Evolutionary conservation across 2,329 filamentous ascomycete species (phyloP).

Genomic region (Pezicula radicicola): DNA sequence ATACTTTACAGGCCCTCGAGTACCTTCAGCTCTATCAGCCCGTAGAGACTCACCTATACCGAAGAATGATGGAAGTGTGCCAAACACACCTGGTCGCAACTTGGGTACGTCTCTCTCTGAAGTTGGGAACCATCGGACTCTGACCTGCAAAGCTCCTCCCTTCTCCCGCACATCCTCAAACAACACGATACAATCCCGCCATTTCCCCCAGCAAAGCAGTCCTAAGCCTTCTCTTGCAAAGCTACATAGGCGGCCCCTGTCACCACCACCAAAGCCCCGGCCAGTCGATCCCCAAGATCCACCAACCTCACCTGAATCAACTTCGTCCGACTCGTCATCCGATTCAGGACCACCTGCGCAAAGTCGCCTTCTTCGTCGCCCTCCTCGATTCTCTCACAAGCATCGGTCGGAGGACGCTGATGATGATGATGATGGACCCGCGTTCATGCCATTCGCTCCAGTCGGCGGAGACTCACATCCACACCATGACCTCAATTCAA

Average conservation of each 20-base stretch:
- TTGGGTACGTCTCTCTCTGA: slow-evolving; percentile 14
- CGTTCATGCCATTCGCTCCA: slow-evolving; percentile 26
- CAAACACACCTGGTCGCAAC: slow-evolving; percentile 15
- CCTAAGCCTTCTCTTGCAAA: slow-evolving; percentile 23
- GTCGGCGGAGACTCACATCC: not conserved
- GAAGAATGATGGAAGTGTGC: slow-evolving; percentile 17
- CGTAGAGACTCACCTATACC: slow-evolving; percentile 25
- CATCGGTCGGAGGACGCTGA: slow-evolving; percentile 19
- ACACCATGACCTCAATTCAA: slow-evolving; percentile 25
- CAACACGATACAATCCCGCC: slow-evolving; percentile 26
- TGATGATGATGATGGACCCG: slow-evolving; percentile 28
- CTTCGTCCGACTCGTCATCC: slow-evolving; percentile 21
- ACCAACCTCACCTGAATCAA: slow-evolving; percentile 13
- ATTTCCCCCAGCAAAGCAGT: slow-evolving; percentile 17
- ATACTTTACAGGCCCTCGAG: slow-evolving; percentile 20
- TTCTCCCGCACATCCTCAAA: slow-evolving; percentile 28
- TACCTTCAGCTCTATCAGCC: slow-evolving; percentile 23
- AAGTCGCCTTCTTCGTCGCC: slow-evolving; percentile 27
- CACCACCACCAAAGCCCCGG: slow-evolving; percentile 15
- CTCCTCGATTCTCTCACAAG: slow-evolving; percentile 23
- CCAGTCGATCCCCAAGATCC: slow-evolving; percentile 8
- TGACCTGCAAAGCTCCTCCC: slow-evolving; percentile 22
- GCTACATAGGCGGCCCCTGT: slow-evolving; percentile 19
- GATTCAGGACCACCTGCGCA: slow-evolving; percentile 21
- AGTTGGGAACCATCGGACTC: not conserved